Conservation (phyloP, 1,139 yeast species). For the Kluyveromyces marxianus region DNA sequence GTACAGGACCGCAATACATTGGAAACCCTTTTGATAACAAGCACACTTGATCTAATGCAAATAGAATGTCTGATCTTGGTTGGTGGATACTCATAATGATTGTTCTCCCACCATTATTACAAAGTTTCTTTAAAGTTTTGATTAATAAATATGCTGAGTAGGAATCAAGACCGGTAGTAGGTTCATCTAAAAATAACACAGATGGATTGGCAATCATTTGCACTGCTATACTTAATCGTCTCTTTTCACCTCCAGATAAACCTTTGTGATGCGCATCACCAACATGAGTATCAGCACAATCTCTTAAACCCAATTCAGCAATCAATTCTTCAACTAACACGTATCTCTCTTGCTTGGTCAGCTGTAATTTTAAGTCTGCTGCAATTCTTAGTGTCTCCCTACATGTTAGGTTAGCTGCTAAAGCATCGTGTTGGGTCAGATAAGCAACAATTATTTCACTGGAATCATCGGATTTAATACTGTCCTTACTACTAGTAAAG, state of each 20-base stretch:
- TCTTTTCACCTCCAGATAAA: slow-evolving; percentile 78
- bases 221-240: slow-evolving; percentile 71
- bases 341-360: slow-evolving; percentile 37
- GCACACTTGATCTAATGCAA: slow-evolving; percentile 62
- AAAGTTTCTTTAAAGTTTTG: slow-evolving; percentile 50
- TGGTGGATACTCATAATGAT: slow-evolving; percentile 75
- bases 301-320: slow-evolving; percentile 52
- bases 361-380: slow-evolving; percentile 57
- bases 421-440: slow-evolving; percentile 68
- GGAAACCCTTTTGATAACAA: slow-evolving; percentile 61
- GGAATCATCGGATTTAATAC: background rate
- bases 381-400: slow-evolving; percentile 63
- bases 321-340: slow-evolving; percentile 52
- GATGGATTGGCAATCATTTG: slow-evolving; percentile 74
- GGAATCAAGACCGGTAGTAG: slow-evolving; percentile 84
- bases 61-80: slow-evolving; percentile 70
- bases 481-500: background rate
- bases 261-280: slow-evolving; percentile 40
- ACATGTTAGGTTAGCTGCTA: slow-evolving; percentile 64
- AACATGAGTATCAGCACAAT: slow-evolving; percentile 51
- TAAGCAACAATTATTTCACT: slow-evolving; percentile 40
- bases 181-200: slow-evolving; percentile 73
- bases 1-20: slow-evolving; percentile 51
- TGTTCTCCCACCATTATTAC: slow-evolving; percentile 58
- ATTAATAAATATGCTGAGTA: slow-evolving; percentile 63